Conservation (phyloP, 148 eudicot species). For the Pharnaceum exiguum region DNA sequence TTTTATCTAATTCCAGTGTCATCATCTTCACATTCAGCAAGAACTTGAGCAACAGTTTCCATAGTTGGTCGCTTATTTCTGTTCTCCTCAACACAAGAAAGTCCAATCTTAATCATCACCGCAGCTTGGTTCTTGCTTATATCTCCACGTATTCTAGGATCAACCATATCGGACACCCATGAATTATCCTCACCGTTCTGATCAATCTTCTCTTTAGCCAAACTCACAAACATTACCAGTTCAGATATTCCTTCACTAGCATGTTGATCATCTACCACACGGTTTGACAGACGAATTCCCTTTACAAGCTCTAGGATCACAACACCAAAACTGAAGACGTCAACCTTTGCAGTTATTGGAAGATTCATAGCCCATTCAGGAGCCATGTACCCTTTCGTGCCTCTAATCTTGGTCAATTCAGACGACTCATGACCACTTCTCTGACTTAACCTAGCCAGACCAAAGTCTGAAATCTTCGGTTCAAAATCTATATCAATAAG, state of each 20-base stretch:
- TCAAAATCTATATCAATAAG: constrained; percentile 44
- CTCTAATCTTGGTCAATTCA: constrained; percentile 39
- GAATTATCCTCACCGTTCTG: constrained; percentile 23
- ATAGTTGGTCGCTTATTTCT: constrained; percentile 52
- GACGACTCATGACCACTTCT: constrained; percentile 39
- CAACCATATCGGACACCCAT: constrained; percentile 40
- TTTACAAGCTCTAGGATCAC: constrained; percentile 60
- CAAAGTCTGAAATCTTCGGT: constrained; percentile 65
- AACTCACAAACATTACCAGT: constrained; percentile 31
- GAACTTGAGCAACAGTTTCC: constrained; percentile 41
- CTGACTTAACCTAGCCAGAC: constrained; percentile 51
- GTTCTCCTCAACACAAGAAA: constrained; percentile 49
- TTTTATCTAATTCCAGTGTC: too few species aligned
- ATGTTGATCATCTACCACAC: constrained; percentile 17
- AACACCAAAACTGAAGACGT: constrained; percentile 62
- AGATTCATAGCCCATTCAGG: constrained; percentile 70
- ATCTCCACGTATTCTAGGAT: constrained; percentile 39
- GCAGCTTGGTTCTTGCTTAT: constrained; percentile 42
- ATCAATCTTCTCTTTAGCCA: constrained; percentile 22
- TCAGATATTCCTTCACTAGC: constrained; percentile 21
- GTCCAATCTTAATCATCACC: constrained; percentile 34
- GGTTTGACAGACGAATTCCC: constrained; percentile 48
- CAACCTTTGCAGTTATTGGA: constrained; percentile 64
- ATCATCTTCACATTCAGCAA: constrained; percentile 43
- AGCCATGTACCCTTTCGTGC: constrained; percentile 79